Evolutionary conservation across 164 flowering plant genomes (phyloP).

Genomic region (Magnolia kwangsiensis): DNA sequence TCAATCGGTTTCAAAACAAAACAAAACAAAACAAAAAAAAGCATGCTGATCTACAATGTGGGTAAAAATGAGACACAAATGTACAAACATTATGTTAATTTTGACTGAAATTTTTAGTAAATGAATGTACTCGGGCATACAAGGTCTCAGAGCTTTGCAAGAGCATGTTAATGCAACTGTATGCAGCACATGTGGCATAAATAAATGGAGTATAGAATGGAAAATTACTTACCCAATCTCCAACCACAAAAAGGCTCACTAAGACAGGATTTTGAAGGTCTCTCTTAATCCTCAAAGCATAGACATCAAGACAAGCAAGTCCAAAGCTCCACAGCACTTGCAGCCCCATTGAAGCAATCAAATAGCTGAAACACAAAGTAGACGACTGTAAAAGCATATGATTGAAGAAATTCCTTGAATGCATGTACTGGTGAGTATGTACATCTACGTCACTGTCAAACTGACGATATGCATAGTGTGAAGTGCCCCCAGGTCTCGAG

Average conservation of each 20-base stretch:
- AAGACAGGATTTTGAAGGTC: slow-evolving; percentile 68
- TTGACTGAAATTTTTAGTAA: neutral
- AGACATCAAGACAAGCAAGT: slow-evolving; percentile 70
- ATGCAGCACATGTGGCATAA: neutral
- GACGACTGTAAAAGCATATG: neutral
- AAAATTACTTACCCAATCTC: slow-evolving; percentile 65
- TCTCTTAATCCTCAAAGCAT: slow-evolving; percentile 63
- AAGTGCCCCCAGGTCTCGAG: too few species aligned
- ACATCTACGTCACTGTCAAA: too few species aligned
- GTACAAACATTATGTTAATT: too few species aligned
- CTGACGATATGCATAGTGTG: too few species aligned
- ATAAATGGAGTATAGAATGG: neutral
- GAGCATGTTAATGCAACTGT: neutral
- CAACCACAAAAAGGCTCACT: slow-evolving; percentile 81
- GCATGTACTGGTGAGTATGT: too few species aligned
- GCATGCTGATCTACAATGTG: too few species aligned
- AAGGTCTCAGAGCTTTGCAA: neutral
- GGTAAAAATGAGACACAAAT: too few species aligned
- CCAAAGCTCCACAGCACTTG: slow-evolving; percentile 87
- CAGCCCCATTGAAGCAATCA: slow-evolving; percentile 89
- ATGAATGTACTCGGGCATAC: neutral
- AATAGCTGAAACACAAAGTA: slow-evolving; percentile 48
- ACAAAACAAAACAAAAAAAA: too few species aligned
- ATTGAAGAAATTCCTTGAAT: neutral
- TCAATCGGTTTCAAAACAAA: too few species aligned